phyloP scores from a whole-genome alignment of 2,329 filamentous ascomycete genomes.

The Alternaria atra region DNA sequence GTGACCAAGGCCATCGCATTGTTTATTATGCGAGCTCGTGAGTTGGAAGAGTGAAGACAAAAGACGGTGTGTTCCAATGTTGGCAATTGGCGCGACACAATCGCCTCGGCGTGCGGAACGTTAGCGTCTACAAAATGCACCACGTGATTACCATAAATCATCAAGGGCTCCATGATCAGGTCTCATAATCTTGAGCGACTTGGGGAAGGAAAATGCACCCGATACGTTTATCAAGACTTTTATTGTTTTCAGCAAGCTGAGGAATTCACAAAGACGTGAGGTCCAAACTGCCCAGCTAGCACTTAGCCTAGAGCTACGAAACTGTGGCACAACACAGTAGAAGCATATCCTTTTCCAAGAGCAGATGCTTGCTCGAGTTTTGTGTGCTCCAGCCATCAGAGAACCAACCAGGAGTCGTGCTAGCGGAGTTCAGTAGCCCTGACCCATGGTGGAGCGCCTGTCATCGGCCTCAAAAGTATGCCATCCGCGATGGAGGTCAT shows the following conservation, averaged over 20 bases:
- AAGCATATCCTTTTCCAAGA: neutral
- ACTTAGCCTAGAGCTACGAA: neutral
- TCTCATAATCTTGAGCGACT: neutral
- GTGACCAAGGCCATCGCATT: conserved; percentile 55
- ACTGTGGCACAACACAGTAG: neutral
- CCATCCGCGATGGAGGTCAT: neutral
- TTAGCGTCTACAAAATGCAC: neutral
- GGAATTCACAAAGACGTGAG: neutral
- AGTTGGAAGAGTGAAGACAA: conserved; percentile 11
- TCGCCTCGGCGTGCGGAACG: neutral
- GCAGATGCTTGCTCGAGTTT: neutral
- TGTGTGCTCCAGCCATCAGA: neutral
- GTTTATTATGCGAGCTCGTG: conserved; percentile 39
- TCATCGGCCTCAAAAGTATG: neutral
- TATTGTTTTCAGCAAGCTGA: neutral
- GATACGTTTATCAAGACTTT: neutral
- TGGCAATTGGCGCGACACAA: conserved; percentile 1
- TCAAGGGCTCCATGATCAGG: neutral
- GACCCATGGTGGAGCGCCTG: neutral
- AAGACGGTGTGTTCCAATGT: conserved; percentile 6
- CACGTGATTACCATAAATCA: neutral
- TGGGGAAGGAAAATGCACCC: neutral
- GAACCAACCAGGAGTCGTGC: neutral
- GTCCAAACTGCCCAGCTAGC: neutral
- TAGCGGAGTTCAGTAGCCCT: neutral